Conservation (phyloP, 768 basidiomycete species). For the Chalciporus sphaerocephalus region DNA sequence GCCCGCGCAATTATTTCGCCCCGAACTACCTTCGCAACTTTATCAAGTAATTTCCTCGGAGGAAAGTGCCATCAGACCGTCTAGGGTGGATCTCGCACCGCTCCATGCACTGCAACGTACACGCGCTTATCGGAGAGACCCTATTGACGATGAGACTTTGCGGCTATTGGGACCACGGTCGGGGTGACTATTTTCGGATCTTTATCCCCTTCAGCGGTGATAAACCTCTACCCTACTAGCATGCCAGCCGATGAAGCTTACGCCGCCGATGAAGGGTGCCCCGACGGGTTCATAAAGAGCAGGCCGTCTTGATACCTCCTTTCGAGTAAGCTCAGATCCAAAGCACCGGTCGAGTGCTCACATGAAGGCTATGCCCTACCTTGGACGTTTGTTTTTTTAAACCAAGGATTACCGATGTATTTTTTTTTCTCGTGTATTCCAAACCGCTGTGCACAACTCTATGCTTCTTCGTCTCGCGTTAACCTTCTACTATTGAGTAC, state of each 20-base stretch:
- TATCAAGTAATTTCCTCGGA: conserved; percentile 27
- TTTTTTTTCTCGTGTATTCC: conserved; percentile 15
- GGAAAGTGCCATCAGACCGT: conserved; percentile 21
- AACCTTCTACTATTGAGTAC: conserved; percentile 5
- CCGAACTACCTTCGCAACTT: conserved; percentile 27
- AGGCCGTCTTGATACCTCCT: neutral
- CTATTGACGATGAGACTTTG: conserved; percentile 58
- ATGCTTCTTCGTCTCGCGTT: conserved; percentile 9
- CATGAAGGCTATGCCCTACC: neutral
- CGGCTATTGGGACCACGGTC: conserved; percentile 42
- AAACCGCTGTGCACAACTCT: conserved; percentile 9
- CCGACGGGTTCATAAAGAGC: conserved; percentile 4
- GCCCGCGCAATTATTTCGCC: conserved; percentile 27
- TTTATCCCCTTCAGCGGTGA: conserved; percentile 17
- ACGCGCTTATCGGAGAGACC: conserved; percentile 57
- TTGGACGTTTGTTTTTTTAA: neutral
- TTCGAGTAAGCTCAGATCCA: neutral
- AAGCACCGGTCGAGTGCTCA: neutral
- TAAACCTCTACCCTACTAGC: conserved; percentile 18
- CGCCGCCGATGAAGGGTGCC: conserved; percentile 3
- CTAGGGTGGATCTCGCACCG: conserved; percentile 49
- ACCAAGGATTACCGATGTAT: neutral
- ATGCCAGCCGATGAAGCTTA: conserved; percentile 9
- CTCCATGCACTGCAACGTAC: conserved; percentile 49
- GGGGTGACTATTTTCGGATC: conserved; percentile 32